Evolutionary conservation across 2,329 filamentous ascomycete species (phyloP).

Genomic region (Cercospora zeina): DNA sequence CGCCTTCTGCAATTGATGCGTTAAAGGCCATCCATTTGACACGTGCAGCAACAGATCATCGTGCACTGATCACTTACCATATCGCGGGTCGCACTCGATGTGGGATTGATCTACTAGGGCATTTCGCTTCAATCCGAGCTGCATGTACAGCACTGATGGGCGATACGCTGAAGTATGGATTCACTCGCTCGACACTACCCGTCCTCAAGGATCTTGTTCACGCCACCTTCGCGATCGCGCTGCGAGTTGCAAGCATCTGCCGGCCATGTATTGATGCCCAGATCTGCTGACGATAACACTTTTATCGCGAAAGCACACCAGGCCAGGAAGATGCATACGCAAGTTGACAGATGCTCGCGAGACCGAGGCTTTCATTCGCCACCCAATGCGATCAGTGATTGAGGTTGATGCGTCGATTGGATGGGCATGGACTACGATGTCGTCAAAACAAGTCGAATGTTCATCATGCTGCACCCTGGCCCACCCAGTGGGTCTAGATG

Average conservation of each 20-base stretch:
- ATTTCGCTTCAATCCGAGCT: constrained; percentile 3
- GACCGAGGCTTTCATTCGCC: neutral
- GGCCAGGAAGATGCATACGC: neutral
- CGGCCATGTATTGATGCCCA: neutral
- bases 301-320: neutral
- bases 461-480: neutral
- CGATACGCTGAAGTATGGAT: neutral
- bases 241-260: neutral
- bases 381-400: neutral
- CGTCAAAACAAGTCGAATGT: neutral
- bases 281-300: neutral
- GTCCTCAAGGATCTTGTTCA: neutral
- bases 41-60: constrained; percentile 1
- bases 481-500: neutral
- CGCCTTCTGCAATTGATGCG: neutral
- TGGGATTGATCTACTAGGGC: constrained; percentile 4
- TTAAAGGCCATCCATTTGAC: no score
- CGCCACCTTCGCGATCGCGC: neutral
- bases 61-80: neutral
- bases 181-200: neutral
- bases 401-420: neutral
- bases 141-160: neutral
- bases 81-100: constrained; percentile 6
- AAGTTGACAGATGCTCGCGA: neutral
- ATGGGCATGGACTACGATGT: neutral